Evolutionary conservation across 768 basidiomycete genomes (phyloP).

Genomic region (Hemileccinum impolitum): DNA sequence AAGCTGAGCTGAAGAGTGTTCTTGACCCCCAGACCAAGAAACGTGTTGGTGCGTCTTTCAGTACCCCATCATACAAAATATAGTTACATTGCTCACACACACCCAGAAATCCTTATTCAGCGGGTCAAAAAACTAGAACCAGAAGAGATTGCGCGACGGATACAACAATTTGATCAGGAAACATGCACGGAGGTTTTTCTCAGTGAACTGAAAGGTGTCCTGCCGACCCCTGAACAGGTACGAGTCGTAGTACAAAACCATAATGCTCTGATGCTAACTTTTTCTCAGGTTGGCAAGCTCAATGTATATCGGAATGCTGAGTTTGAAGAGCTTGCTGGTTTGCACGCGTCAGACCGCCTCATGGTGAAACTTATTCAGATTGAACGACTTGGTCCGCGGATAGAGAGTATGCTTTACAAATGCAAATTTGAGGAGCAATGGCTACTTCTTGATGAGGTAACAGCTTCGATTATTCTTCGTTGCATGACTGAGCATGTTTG

Average conservation of each 20-base stretch:
- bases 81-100: not conserved
- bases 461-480: not conserved
- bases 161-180: slow-evolving; percentile 83
- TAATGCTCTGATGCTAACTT: not conserved
- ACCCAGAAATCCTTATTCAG: slow-evolving; percentile 86
- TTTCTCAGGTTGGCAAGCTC: slow-evolving; percentile 72
- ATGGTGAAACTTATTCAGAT: slow-evolving; percentile 98
- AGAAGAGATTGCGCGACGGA: slow-evolving; percentile 79
- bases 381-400: slow-evolving; percentile 78
- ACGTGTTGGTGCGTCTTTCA: slow-evolving; percentile 70
- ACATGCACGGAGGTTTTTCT: slow-evolving; percentile 88
- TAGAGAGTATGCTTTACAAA: slow-evolving; percentile 95
- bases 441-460: slow-evolving; percentile 76
- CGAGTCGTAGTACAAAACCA: slow-evolving; percentile 2
- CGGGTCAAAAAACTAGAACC: slow-evolving; percentile 80
- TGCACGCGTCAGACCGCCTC: slow-evolving; percentile 94
- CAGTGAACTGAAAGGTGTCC: slow-evolving; percentile 79
- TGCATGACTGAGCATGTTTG: slow-evolving; percentile 5
- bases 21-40: slow-evolving; percentile 90
- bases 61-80: not conserved
- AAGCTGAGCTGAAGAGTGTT: slow-evolving; percentile 87
- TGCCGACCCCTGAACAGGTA: slow-evolving; percentile 91
- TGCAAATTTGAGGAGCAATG: slow-evolving; percentile 85
- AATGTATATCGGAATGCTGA: slow-evolving; percentile 87
- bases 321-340: slow-evolving; percentile 75